phyloP scores from a whole-genome alignment of 768 basidiomycete species.

The Clavulina sp. region DNA sequence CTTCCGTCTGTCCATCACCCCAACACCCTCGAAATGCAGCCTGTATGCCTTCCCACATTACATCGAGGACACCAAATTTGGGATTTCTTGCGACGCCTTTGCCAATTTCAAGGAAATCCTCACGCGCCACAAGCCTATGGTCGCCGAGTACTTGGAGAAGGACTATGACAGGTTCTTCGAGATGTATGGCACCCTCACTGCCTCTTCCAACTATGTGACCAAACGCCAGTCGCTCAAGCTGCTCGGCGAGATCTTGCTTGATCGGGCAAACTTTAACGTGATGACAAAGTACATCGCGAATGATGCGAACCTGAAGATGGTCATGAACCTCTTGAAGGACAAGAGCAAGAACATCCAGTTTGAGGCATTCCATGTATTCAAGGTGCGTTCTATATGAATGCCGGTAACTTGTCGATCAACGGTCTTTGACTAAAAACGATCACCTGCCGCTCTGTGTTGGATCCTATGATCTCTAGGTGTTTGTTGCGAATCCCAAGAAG shows the following conservation, averaged over 20 bases:
- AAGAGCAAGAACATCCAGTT: constrained; percentile 99
- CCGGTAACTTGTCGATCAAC: background rate
- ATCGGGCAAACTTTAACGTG: constrained; percentile 93
- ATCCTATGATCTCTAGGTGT: constrained; percentile 39
- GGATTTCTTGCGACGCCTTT: constrained; percentile 95
- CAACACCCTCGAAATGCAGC: too few species aligned
- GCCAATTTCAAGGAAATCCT: constrained; percentile 95
- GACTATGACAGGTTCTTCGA: constrained; percentile 99
- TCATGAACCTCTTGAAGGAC: constrained; percentile 97
- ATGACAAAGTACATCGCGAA: constrained; percentile 96
- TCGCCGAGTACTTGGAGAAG: constrained; percentile 89
- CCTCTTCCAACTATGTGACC: constrained; percentile 96
- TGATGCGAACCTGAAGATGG: constrained; percentile 96
- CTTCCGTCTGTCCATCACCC: too few species aligned
- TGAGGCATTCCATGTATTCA: constrained; percentile 99
- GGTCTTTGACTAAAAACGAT: background rate
- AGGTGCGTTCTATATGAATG: constrained; percentile 36
- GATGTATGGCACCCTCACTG: constrained; percentile 81
- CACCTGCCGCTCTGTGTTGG: background rate
- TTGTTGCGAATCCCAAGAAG: constrained; percentile 99
- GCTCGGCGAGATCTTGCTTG: constrained; percentile 91
- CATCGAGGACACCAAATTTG: constrained; percentile 95
- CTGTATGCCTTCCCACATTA: constrained; percentile 95
- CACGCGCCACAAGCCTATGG: constrained; percentile 95
- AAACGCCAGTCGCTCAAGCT: constrained; percentile 97